Conservation (phyloP, 192 early-diverging fungal genomes). For the Gonapodya sp. region DNA sequence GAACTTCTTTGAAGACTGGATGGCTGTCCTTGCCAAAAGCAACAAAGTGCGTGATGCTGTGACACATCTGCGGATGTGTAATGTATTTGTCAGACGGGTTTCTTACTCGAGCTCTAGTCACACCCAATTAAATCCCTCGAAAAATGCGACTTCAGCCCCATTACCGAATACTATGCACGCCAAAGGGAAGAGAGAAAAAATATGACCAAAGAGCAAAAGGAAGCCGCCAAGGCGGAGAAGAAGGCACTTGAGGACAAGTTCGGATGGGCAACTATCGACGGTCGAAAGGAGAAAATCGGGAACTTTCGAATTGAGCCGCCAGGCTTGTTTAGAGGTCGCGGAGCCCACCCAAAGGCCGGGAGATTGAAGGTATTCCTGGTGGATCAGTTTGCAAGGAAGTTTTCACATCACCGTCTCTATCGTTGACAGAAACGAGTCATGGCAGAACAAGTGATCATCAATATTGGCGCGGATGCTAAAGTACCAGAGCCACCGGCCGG, state of each 20-base stretch:
- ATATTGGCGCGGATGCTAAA: conserved; percentile 65
- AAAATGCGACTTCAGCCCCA: conserved; percentile 83
- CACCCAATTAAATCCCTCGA: conserved; percentile 64
- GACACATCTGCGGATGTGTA: background rate
- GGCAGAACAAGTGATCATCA: conserved; percentile 91
- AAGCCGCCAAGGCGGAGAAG: conserved; percentile 61
- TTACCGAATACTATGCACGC: conserved; percentile 65
- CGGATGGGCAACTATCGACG: conserved; percentile 66
- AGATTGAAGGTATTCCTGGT: conserved; percentile 67
- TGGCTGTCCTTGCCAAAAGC: conserved; percentile 47
- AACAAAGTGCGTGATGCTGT: too few relatives aligned
- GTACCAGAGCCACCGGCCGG: conserved; percentile 78
- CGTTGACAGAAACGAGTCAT: conserved; percentile 55
- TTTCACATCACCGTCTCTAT: background rate
- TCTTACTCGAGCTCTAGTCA: conserved; percentile 25
- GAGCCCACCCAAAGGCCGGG: conserved; percentile 91
- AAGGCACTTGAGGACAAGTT: conserved; percentile 62
- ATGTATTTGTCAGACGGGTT: background rate
- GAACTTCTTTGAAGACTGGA: conserved; percentile 92
- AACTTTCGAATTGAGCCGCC: conserved; percentile 98
- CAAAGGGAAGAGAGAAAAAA: conserved; percentile 71
- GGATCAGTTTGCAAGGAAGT: too few relatives aligned
- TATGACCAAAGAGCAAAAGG: conserved; percentile 87
- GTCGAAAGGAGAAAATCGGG: conserved; percentile 91
- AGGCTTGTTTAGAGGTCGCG: conserved; percentile 91